Percentiles rank a stretch among this genome's conserved stretches.
Evolutionary conservation across 179 eudicot species (phyloP).

Genomic region (Silene vulgaris): DNA sequence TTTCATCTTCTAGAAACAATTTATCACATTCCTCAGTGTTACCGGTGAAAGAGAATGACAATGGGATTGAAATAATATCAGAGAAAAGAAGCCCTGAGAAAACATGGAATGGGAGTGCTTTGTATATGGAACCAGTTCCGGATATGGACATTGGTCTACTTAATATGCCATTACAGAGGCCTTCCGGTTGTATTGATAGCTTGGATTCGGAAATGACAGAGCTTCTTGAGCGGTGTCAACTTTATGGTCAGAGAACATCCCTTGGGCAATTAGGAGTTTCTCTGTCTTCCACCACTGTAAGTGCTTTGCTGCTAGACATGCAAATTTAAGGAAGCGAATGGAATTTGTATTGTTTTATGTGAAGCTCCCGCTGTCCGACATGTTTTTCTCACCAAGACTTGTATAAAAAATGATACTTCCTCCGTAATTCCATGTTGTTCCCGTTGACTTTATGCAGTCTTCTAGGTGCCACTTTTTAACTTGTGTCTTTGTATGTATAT

Average conservation of each 20-base stretch:
- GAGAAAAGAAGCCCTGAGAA: constrained; percentile 36
- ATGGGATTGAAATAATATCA: constrained; percentile 38
- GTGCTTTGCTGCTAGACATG: background rate
- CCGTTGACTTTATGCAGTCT: no score
- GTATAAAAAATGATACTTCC: background rate
- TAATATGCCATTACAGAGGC: constrained; percentile 32
- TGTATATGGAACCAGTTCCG: constrained; percentile 34
- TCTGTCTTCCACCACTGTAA: constrained; percentile 49
- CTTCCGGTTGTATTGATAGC: constrained; percentile 29
- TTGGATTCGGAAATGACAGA: constrained; percentile 47
- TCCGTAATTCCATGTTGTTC: no score
- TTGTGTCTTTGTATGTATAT: no score
- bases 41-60: constrained; percentile 31
- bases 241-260: constrained; percentile 35
- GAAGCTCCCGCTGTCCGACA: background rate
- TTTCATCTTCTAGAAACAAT: constrained; percentile 25
- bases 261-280: constrained; percentile 33
- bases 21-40: constrained; percentile 24
- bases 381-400: background rate
- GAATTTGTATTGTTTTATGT: background rate
- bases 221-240: constrained; percentile 37
- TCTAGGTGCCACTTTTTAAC: no score
- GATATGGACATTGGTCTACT: constrained; percentile 50
- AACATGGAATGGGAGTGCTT: constrained; percentile 29
- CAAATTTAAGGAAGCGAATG: background rate